Evolutionary conservation across 805 yeast genomes (phyloP), one percentile per base, ranked within the genome.

Genomic region (Clavispora santaluciae): DNA sequence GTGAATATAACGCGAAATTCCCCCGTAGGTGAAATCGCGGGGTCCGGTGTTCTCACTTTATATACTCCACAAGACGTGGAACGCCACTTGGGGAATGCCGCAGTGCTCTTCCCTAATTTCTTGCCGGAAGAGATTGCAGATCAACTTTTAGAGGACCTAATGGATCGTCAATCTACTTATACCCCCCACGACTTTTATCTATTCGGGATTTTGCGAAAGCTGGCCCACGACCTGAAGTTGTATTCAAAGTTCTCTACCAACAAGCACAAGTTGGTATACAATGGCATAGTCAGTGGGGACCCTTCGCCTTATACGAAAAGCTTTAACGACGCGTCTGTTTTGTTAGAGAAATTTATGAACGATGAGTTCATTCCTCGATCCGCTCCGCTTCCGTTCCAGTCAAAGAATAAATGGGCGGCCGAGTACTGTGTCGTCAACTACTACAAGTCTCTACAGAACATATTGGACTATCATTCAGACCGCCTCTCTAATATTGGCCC

Each of bases 391-490:
- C 68, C 69, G 1, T 73, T 59, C 38, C 79, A 79, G 46, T 45
- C 49, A 8, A 48, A 47, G 6, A 53, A 53, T 7, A 35, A 39
- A 6, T 83, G 89, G 89, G 50, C 50, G 2, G 76, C 77, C 12
- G 73, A 75, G 40, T 58, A 75, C 10, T 77, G 79, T 17, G 68
- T 83, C 4, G 74, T 76, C 15, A 85, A 85, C 50, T 61, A 66
- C 39, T 86, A 78, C 57, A 73, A 70, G 6, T 60, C 64, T 5
- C 67, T 73, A 7, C 60, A 65, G 5, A 75, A 75, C 44, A 67
- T 78, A 44, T 69, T 85, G 23, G 88, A 83, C 37, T 84, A 81
- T 78, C 95, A 86, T 56, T 79, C 89, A 2, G 95, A 86, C 57
- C 73, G 85, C 42, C 57, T 86, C 46, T 80, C 87, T 0, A 70